Percentiles rank a stretch among this genome's conserved stretches.
phyloP scores from a whole-genome alignment of 1,139 yeast species.

The Debaryomyces psychrophilus region DNA sequence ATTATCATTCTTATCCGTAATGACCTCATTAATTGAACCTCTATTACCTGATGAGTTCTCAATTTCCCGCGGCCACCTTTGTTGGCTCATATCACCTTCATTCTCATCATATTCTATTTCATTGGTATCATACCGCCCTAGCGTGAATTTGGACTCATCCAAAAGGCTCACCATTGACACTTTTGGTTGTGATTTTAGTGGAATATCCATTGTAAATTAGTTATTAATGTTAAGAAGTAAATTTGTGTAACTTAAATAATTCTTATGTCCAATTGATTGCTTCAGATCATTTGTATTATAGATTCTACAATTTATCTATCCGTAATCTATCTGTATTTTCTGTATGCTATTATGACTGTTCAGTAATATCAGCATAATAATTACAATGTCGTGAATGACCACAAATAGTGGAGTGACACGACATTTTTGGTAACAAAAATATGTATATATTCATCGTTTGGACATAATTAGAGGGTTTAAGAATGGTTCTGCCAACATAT shows the following conservation, averaged over 20 bases:
- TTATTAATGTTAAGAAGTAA: not conserved
- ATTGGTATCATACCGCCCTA: not conserved
- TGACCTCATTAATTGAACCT: conserved; percentile 3
- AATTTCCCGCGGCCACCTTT: conserved; percentile 5
- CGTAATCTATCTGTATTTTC: not conserved
- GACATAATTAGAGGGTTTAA: conserved; percentile 54
- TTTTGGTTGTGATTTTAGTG: conserved; percentile 46
- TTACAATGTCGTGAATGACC: conserved; percentile 13
- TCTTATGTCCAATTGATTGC: not conserved
- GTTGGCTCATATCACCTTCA: not conserved
- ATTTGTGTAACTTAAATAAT: not conserved
- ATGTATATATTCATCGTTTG: conserved; percentile 24
- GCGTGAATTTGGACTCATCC: conserved; percentile 29
- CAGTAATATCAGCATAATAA: conserved; percentile 1
- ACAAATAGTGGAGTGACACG: conserved; percentile 8
- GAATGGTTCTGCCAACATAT: conserved; percentile 64
- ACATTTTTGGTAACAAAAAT: conserved; percentile 4
- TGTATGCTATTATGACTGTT: conserved; percentile 3
- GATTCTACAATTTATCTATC: conserved; percentile 1
- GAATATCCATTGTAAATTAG: conserved; percentile 39
- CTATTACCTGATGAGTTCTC: conserved; percentile 10
- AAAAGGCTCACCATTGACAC: conserved; percentile 42
- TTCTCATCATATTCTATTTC: conserved; percentile 9
- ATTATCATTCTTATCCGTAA: conserved; percentile 55
- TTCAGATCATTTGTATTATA: conserved; percentile 7